Evolutionary conservation across 2,329 filamentous ascomycete genomes (phyloP).

Genomic region (Cylindrodendrum hubeiense): DNA sequence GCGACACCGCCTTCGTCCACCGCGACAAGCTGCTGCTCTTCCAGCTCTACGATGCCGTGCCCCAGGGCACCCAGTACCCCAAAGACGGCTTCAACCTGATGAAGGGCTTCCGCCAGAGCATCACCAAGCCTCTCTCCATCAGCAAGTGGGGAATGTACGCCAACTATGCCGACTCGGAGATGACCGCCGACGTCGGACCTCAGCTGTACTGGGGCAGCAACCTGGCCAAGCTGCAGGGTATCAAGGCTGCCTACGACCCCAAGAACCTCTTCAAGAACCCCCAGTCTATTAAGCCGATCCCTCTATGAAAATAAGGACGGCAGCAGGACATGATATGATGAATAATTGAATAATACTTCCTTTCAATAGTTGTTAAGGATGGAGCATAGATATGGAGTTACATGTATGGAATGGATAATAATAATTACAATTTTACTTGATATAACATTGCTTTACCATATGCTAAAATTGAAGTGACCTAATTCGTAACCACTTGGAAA

Average conservation of each 20-base stretch:
- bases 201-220: conserved; percentile 54
- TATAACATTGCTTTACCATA: too few relatives aligned
- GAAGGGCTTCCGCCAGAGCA: conserved; percentile 49
- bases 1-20: conserved; percentile 53
- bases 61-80: conserved; percentile 44
- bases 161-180: conserved; percentile 55
- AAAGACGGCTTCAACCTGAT: conserved; percentile 50
- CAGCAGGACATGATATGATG: neutral
- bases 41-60: conserved; percentile 60
- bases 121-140: conserved; percentile 43
- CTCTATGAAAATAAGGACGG: neutral
- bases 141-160: conserved; percentile 55
- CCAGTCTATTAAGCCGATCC: conserved; percentile 42
- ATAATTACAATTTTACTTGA: too few relatives aligned
- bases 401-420: too few relatives aligned
- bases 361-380: neutral
- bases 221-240: conserved; percentile 46
- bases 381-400: neutral
- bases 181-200: conserved; percentile 50
- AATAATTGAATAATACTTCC: neutral
- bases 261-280: conserved; percentile 55
- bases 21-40: conserved; percentile 62
- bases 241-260: conserved; percentile 53
- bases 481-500: too few relatives aligned
- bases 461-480: too few relatives aligned